These are phyloP conservation scores for Bruguiera hainesii DNA, from an alignment of 441 rosid genomes.

Conservation along the genomic window DNA sequence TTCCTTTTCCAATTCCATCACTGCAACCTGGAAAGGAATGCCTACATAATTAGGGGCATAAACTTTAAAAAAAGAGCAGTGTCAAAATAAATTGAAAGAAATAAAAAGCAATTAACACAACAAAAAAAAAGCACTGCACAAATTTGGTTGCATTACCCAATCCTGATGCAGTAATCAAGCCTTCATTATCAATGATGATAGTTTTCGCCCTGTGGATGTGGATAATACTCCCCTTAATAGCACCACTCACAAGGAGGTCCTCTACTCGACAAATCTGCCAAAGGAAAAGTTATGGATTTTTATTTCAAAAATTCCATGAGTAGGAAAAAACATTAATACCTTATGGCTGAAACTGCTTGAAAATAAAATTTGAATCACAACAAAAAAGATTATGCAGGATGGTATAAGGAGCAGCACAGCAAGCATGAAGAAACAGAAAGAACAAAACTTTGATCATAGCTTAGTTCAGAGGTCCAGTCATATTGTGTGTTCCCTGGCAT, in stretches of 20 bases:
- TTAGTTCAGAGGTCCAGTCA: background rate
- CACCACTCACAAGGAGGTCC: slow-evolving; percentile 89
- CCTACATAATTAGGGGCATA: slow-evolving; percentile 23
- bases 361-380: background rate
- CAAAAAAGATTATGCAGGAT: background rate
- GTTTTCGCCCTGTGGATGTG: slow-evolving; percentile 95
- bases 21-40: slow-evolving; percentile 69
- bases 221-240: slow-evolving; percentile 82
- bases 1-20: slow-evolving; percentile 86
- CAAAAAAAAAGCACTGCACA: background rate
- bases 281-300: slow-evolving; percentile 14
- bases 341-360: background rate
- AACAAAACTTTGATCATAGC: background rate
- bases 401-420: background rate
- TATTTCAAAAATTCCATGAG: slow-evolving; percentile 6
- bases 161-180: slow-evolving; percentile 79
- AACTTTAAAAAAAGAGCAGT: slow-evolving; percentile 5
- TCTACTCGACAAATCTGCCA: slow-evolving; percentile 94
- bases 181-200: slow-evolving; percentile 63
- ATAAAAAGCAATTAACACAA: background rate
- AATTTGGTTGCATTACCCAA: slow-evolving; percentile 51
- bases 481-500: too few species aligned
- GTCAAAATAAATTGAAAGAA: background rate
- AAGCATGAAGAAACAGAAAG: background rate
- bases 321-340: background rate